A percentile compares a stretch with the other conserved stretches of the same genome.
phyloP scores from a whole-genome alignment of 1,284 basidiomycete species.

The Amylostereum areolatum region DNA sequence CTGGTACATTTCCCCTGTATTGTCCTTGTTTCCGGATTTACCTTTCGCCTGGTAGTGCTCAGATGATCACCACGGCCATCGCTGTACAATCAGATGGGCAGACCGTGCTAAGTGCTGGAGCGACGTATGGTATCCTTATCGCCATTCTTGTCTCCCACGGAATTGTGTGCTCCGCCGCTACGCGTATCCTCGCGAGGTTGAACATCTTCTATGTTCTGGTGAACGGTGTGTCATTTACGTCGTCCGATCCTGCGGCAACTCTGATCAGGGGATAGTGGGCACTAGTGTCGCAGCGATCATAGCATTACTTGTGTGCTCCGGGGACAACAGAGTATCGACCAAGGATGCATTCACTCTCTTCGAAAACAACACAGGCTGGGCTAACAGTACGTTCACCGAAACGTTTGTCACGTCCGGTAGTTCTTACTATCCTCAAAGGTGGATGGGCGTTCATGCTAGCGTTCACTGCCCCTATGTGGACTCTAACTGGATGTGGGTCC shows the following conservation, averaged over 20 bases:
- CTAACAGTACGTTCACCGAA: constrained; percentile 35
- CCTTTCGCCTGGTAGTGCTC: constrained; percentile 33
- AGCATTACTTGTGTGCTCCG: constrained; percentile 49
- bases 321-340: constrained; percentile 53
- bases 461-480: constrained; percentile 75
- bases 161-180: constrained; percentile 66
- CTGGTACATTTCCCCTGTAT: constrained; percentile 29
- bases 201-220: constrained; percentile 64
- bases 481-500: constrained; percentile 60
- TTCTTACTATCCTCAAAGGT: constrained; percentile 28
- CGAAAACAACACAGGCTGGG: constrained; percentile 70
- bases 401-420: no score
- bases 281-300: constrained; percentile 57
- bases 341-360: constrained; percentile 62
- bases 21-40: background rate
- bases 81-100: constrained; percentile 52
- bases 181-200: constrained; percentile 55
- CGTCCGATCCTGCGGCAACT: constrained; percentile 4
- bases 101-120: constrained; percentile 45
- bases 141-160: constrained; percentile 60
- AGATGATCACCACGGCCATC: constrained; percentile 72
- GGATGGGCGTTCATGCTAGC: constrained; percentile 70
- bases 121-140: constrained; percentile 62
- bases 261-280: constrained; percentile 32
- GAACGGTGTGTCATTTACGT: constrained; percentile 39